These are phyloP conservation scores for Hypericum perforatum DNA, from an alignment of 345 rosid genomes.

Conservation along the genomic window DNA sequence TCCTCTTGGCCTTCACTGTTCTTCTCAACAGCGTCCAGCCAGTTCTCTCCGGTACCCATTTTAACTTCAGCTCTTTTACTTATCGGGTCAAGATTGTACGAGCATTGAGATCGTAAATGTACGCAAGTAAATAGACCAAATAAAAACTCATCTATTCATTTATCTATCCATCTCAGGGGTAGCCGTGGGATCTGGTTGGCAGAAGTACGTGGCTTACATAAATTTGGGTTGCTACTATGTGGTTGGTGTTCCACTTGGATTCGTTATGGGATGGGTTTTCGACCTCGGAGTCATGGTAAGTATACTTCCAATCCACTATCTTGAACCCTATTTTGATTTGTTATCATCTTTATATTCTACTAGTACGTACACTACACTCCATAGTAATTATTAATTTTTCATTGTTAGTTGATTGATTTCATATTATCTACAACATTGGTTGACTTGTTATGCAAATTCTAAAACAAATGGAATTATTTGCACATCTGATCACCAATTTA, in stretches of 20 bases:
- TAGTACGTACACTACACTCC: no score
- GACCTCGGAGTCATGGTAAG: conserved; percentile 67
- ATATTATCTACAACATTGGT: no score
- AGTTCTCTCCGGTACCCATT: conserved; percentile 54
- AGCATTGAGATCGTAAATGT: neutral
- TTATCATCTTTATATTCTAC: no score
- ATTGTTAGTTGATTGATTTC: no score
- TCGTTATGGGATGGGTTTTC: conserved; percentile 80
- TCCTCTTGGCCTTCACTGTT: conserved; percentile 64
- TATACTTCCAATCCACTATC: neutral
- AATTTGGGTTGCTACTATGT: conserved; percentile 79
- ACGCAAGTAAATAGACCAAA: neutral
- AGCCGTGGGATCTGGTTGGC: conserved; percentile 98
- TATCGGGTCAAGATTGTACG: neutral
- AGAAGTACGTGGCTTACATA: conserved; percentile 74
- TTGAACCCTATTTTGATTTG: neutral
- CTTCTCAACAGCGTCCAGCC: conserved; percentile 88
- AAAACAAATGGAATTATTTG: no score
- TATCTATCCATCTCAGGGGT: conserved; percentile 37
- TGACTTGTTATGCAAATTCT: no score
- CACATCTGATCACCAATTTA: no score
- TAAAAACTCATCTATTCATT: neutral
- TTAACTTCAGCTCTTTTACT: no score
- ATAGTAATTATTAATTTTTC: no score
- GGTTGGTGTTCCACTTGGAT: conserved; percentile 70